Evolutionary conservation across 768 basidiomycete species (phyloP).

Genomic region (Panaeolus papilionaceus): DNA sequence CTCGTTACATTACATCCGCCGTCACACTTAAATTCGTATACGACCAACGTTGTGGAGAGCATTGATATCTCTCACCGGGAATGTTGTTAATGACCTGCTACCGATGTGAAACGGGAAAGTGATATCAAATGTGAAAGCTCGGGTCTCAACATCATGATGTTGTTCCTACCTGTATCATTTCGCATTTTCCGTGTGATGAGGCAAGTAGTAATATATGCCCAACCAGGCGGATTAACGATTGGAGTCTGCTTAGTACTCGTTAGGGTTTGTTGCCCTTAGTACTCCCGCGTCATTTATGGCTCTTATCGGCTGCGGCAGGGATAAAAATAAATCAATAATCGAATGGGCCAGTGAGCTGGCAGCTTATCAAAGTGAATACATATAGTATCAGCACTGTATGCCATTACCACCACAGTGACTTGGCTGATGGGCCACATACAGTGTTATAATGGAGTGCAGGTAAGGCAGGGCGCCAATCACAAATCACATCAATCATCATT

Average conservation of each 20-base stretch:
- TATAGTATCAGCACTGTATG: neutral
- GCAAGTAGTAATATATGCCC: too few species aligned
- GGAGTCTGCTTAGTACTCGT: too few species aligned
- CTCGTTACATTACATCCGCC: too few species aligned
- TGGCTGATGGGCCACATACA: too few species aligned
- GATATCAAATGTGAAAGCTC: neutral
- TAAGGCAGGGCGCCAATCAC: neutral
- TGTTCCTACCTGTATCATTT: too few species aligned
- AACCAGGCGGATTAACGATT: too few species aligned
- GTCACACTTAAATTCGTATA: neutral
- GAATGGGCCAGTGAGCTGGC: neutral
- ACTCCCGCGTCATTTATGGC: neutral
- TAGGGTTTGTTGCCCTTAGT: neutral
- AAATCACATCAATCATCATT: neutral
- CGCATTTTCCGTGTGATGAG: too few species aligned
- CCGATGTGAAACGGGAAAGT: neutral
- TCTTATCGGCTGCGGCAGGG: neutral
- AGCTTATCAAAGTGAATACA: neutral
- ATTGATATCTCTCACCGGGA: neutral
- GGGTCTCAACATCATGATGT: neutral
- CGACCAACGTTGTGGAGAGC: neutral
- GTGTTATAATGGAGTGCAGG: too few species aligned
- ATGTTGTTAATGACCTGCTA: neutral
- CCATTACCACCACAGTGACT: neutral
- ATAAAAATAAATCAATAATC: neutral